These are phyloP conservation scores for Fusarium brevicatenulatum DNA, from an alignment of 2,329 filamentous ascomycete genomes.

Conservation along the genomic window DNA sequence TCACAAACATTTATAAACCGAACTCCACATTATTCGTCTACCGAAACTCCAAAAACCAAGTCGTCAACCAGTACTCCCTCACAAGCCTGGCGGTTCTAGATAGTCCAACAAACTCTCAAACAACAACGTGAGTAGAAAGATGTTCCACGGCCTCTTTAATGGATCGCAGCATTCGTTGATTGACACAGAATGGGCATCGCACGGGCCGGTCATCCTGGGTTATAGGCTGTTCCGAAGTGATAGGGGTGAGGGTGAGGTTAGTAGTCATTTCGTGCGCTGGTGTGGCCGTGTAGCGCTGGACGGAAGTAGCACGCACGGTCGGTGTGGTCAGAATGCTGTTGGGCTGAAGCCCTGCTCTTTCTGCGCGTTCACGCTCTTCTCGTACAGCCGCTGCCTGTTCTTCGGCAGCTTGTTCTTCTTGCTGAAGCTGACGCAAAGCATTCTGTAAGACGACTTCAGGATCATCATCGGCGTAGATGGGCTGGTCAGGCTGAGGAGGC, in stretches of 20 bases:
- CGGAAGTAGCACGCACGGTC: constrained; percentile 43
- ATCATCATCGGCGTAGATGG: constrained; percentile 62
- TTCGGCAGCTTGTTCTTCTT: constrained; percentile 68
- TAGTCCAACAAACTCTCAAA: constrained; percentile 41
- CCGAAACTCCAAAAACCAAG: constrained; percentile 23
- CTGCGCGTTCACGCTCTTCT: constrained; percentile 62
- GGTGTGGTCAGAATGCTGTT: constrained; percentile 50
- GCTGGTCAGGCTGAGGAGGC: constrained; percentile 48
- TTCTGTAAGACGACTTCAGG: constrained; percentile 69
- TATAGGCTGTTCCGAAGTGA: constrained; percentile 60
- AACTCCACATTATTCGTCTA: constrained; percentile 24
- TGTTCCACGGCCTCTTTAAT: constrained; percentile 72
- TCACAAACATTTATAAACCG: neutral
- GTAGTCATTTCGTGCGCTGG: constrained; percentile 50
- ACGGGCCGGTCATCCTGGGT: constrained; percentile 60
- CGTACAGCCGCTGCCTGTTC: constrained; percentile 65
- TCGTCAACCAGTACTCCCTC: neutral
- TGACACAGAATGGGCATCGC: constrained; percentile 70
- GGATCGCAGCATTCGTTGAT: constrained; percentile 68
- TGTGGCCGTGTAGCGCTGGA: constrained; percentile 48
- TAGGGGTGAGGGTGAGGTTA: constrained; percentile 65
- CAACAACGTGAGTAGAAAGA: constrained; percentile 69
- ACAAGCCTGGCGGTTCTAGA: neutral
- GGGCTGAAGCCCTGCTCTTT: constrained; percentile 49
- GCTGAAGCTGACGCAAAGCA: constrained; percentile 66